Conservation (phyloP, 1,284 basidiomycete species). For the Ganoderma leucocontextum region DNA sequence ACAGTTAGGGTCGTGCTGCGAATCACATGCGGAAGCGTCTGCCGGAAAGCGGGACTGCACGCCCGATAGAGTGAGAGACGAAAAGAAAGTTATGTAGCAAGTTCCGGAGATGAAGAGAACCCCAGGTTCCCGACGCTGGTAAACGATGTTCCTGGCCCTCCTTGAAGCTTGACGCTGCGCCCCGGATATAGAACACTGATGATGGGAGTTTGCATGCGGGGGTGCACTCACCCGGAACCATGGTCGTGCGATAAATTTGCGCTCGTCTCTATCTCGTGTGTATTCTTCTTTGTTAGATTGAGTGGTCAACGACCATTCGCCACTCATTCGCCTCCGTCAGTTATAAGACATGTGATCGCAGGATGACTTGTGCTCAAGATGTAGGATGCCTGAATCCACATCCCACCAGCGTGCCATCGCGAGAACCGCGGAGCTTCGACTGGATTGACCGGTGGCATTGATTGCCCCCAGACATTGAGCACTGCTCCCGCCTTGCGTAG, state of each 20-base stretch:
- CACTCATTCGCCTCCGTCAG: background rate
- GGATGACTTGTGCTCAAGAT: background rate
- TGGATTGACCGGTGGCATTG: background rate
- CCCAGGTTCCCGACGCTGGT: background rate
- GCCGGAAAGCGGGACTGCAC: background rate
- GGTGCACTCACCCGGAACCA: background rate
- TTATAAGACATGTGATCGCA: background rate
- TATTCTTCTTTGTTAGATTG: background rate
- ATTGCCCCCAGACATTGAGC: background rate
- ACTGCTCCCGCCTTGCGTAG: background rate
- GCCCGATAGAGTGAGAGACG: constrained; percentile 1
- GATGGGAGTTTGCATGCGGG: background rate
- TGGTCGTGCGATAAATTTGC: background rate
- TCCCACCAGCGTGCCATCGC: background rate
- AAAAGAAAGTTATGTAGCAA: constrained; percentile 4
- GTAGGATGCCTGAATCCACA: background rate
- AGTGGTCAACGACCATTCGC: background rate
- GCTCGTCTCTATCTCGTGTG: background rate
- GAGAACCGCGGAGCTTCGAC: background rate
- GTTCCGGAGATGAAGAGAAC: background rate
- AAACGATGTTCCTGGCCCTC: background rate
- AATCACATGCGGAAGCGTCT: background rate
- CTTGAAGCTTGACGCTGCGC: background rate
- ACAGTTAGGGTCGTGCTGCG: background rate
- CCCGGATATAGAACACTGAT: background rate